Evolutionary conservation across 176 grass and related monocot species (phyloP).

Genomic region (Oryza longistaminata): DNA sequence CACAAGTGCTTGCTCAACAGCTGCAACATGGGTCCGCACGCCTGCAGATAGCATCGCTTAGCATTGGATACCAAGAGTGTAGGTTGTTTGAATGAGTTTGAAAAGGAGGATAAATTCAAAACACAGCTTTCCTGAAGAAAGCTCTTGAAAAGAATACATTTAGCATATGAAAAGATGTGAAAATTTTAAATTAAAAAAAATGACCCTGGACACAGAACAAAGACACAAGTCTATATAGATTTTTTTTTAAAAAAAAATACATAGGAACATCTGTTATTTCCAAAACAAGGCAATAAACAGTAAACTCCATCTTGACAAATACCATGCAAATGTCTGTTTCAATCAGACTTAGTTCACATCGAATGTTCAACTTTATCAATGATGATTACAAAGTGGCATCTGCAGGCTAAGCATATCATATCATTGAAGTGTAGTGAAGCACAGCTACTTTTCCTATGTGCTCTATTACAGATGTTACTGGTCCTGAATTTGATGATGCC

Average conservation of each 20-base stretch:
- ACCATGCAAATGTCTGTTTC: neutral
- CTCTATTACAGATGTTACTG: neutral
- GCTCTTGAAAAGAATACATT: neutral
- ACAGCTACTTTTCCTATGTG: neutral
- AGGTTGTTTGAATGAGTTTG: neutral
- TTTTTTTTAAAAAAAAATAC: neutral
- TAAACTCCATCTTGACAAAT: neutral
- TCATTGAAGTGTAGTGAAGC: neutral
- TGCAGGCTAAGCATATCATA: neutral
- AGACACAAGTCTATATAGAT: conserved; percentile 1
- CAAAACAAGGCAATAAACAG: conserved; percentile 1
- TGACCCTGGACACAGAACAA: neutral
- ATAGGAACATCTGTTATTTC: neutral
- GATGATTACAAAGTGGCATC: neutral
- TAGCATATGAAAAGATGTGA: neutral
- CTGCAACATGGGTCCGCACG: conserved; percentile 65
- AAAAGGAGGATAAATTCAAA: neutral
- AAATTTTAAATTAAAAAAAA: too few species aligned
- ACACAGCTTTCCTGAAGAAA: neutral
- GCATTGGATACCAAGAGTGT: conserved; percentile 1
- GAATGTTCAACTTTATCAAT: neutral
- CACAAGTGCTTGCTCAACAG: conserved; percentile 51
- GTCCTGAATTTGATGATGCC: neutral
- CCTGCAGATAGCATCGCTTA: conserved; percentile 49
- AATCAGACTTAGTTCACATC: neutral